A percentile compares a stretch with the other conserved stretches of the same genome.
Conservation (phyloP, 768 basidiomycete genomes). For the Boletus patriciae region DNA sequence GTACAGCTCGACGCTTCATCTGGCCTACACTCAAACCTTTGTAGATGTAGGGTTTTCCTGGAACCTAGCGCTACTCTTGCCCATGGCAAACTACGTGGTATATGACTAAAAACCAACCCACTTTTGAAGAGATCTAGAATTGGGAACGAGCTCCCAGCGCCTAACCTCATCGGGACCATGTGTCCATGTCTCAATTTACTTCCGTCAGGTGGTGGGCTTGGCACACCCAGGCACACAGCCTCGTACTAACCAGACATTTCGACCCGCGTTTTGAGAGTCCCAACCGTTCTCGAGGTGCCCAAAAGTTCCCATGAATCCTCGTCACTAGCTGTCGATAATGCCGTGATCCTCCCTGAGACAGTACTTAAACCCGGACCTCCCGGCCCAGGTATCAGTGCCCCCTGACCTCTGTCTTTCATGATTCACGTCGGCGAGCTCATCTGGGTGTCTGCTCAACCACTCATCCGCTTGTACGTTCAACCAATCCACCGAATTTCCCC, state of each 20-base stretch:
- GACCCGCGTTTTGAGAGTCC: too few relatives aligned
- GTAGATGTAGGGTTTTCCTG: conserved; percentile 9
- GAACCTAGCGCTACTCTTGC: not conserved
- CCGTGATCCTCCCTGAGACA: not conserved
- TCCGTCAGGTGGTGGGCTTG: not conserved
- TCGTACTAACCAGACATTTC: too few relatives aligned
- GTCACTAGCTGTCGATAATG: not conserved
- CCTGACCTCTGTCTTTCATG: conserved; percentile 11
- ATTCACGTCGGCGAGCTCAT: conserved; percentile 47
- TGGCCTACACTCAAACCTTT: not conserved
- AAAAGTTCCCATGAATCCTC: not conserved
- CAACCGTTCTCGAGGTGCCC: not conserved
- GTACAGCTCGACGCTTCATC: not conserved
- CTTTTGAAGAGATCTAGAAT: not conserved
- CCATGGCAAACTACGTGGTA: not conserved
- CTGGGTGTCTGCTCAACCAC: conserved; percentile 61
- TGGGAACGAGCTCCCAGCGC: not conserved
- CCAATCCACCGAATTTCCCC: not conserved
- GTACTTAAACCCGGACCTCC: conserved; percentile 4
- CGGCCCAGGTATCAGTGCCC: not conserved
- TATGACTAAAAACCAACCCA: not conserved
- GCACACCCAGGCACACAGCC: not conserved
- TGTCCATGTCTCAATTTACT: not conserved
- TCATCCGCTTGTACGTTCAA: conserved; percentile 56
- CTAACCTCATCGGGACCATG: not conserved